phyloP scores from a whole-genome alignment of 768 basidiomycete genomes.

The Rhodotorula sphaerocarpa region DNA sequence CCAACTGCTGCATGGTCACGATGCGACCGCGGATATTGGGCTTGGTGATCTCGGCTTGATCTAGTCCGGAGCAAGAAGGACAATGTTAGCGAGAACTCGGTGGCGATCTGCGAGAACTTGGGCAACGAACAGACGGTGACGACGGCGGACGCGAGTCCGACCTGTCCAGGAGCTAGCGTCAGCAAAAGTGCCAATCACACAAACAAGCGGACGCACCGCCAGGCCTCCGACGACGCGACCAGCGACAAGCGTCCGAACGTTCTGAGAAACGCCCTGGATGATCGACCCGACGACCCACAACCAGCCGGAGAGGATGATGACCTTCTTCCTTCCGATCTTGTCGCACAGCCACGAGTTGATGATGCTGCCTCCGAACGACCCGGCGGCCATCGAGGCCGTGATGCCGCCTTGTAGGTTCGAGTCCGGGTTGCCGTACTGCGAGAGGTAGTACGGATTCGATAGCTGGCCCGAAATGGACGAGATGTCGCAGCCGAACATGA shows the following conservation, averaged over 20 bases:
- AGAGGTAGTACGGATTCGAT: constrained; percentile 13
- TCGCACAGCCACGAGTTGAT: constrained; percentile 21
- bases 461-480: constrained; percentile 8
- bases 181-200: not conserved
- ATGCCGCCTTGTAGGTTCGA: constrained; percentile 19
- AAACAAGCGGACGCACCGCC: not conserved
- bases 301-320: constrained; percentile 13
- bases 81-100: no score
- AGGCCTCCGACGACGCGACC: constrained; percentile 19
- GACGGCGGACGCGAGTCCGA: not conserved
- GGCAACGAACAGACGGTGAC: no score
- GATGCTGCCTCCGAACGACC: constrained; percentile 17
- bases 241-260: constrained; percentile 17
- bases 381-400: constrained; percentile 19
- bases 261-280: constrained; percentile 1
- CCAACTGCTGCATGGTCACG: constrained; percentile 69
- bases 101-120: no score
- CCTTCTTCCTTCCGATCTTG: constrained; percentile 19
- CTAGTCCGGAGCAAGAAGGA: no score
- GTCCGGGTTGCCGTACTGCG: constrained; percentile 1
- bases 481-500: constrained; percentile 5
- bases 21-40: constrained; percentile 60
- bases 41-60: constrained; percentile 42
- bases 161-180: not conserved
- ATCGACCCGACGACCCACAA: constrained; percentile 23